A percentile compares a stretch with the other conserved stretches of the same genome.
These are phyloP conservation scores for Ascochyta viciae-villosae DNA, from an alignment of 2,329 filamentous ascomycete species.

Conservation along the genomic window DNA sequence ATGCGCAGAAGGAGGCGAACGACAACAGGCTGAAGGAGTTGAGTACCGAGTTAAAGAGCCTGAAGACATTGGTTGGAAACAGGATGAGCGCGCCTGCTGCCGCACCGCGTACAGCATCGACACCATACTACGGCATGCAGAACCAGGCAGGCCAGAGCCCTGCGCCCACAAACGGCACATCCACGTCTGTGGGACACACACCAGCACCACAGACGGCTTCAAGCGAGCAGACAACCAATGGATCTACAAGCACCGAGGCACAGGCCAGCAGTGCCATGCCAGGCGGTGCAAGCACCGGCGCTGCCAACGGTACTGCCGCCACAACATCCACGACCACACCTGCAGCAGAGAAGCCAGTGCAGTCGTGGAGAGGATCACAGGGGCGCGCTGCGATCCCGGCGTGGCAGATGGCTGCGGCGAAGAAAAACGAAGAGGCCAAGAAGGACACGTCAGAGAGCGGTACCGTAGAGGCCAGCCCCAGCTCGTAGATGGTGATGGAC, in stretches of 20 bases:
- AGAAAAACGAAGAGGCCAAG: slow-evolving; percentile 54
- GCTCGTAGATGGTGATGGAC: slow-evolving; percentile 26
- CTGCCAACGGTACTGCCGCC: slow-evolving; percentile 18
- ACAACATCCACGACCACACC: slow-evolving; percentile 22
- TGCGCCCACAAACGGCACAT: slow-evolving; percentile 37
- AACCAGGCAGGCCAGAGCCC: slow-evolving; percentile 22
- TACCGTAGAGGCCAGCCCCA: slow-evolving; percentile 42
- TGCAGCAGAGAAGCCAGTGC: slow-evolving; percentile 38
- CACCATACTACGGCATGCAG: slow-evolving; percentile 34
- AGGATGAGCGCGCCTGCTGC: slow-evolving; percentile 54
- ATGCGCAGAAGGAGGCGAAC: slow-evolving; percentile 83
- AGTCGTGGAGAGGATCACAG: slow-evolving; percentile 21
- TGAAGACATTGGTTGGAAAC: slow-evolving; percentile 84
- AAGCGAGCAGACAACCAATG: slow-evolving; percentile 30
- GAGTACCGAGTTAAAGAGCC: slow-evolving; percentile 83
- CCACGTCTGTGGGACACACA: slow-evolving; percentile 26
- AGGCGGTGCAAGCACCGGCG: slow-evolving; percentile 14
- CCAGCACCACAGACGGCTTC: slow-evolving; percentile 17
- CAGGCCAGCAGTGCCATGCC: slow-evolving; percentile 28
- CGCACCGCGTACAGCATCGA: slow-evolving; percentile 31
- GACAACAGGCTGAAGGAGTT: slow-evolving; percentile 85
- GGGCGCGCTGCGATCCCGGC: slow-evolving; percentile 57
- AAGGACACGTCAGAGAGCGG: slow-evolving; percentile 52
- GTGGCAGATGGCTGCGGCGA: slow-evolving; percentile 62
- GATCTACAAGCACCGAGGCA: slow-evolving; percentile 22